Evolutionary conservation across 164 flowering plant genomes (phyloP).

Genomic region (Kingdonia uniflora): DNA sequence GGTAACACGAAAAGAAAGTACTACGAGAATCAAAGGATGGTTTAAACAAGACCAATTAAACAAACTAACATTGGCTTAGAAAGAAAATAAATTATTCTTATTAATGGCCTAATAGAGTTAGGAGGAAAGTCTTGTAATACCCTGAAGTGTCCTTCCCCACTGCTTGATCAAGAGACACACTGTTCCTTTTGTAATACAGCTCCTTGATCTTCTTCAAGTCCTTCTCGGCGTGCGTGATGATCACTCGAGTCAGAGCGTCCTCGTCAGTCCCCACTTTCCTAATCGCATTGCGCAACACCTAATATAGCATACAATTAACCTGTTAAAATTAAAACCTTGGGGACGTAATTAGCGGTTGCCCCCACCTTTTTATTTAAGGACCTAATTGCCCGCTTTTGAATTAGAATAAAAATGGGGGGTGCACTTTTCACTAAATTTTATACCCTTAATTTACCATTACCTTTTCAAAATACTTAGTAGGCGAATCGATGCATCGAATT

Average conservation of each 20-base stretch:
- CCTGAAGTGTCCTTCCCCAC: conserved; percentile 67
- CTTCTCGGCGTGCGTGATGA: conserved; percentile 67
- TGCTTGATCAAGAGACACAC: conserved; percentile 43
- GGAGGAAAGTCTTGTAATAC: conserved; percentile 70
- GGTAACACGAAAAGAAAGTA: no score
- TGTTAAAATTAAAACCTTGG: no score
- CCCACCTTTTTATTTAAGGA: no score
- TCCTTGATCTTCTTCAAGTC: conserved; percentile 68
- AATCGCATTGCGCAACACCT: conserved; percentile 44
- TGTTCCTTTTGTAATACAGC: conserved; percentile 58
- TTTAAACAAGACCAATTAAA: no score
- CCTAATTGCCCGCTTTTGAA: no score
- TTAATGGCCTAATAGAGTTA: conserved; percentile 45
- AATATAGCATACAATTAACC: no score
- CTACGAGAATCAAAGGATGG: no score
- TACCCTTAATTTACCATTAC: conserved; percentile 10
- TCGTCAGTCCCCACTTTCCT: conserved; percentile 56
- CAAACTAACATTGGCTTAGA: not conserved
- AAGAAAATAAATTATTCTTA: conserved; percentile 9
- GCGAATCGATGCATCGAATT: conserved; percentile 45
- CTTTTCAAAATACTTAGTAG: conserved; percentile 67
- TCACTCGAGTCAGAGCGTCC: conserved; percentile 57
- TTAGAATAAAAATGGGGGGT: no score
- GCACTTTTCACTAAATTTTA: not conserved
- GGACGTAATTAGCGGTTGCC: no score